Evolutionary conservation across 1,284 basidiomycete species (phyloP), one percentile per base, ranked within the genome.

Genomic region (Chiua sp.): DNA sequence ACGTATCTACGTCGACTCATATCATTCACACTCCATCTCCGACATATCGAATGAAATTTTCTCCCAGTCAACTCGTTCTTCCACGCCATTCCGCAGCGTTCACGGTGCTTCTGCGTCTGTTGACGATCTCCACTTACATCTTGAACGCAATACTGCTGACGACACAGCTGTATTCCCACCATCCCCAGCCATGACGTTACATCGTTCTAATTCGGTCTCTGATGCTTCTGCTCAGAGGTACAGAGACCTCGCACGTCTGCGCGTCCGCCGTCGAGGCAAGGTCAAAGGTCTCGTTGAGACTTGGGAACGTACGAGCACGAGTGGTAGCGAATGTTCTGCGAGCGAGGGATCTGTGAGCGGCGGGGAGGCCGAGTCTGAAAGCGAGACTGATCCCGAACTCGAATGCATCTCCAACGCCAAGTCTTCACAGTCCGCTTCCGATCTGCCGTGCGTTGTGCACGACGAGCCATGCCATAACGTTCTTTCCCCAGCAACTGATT

Each of bases 211-310:
- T 56, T 67, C 68, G 1, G 58, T 70, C 32, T 72, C 60, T 3
- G 69, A 72, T 42, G 62, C 65, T 10, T 64, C 71, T 4, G 61
- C 68, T 0, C 70, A 71, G 55, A 63, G 73, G 49, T 75, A 76
- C 55, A 63, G 58, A 57, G 74, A 73, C 53, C 72, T 75, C 20
- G 74, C 74, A 10, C 60, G 58, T 18, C 64, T 75, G 56, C 68
- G 69, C 16, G 55, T 59, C 37, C 65, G 72, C 47, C 73, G 71
- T n/a, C 53, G 71, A 37, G 72, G 72, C 23, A 73, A 51, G 52
- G 72, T 76, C 22, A 75, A 64, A 55, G 73, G 74, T 30, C 72
- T 73, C 12, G 70, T 76, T 11, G 67, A 70, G 35, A 73, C 64
- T 35, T 75, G 66, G 72, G 67, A 71, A 30, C 67, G 65, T 20